Evolutionary conservation across 257 asterid species (phyloP), one percentile per base, ranked within the genome.

Genomic region (Nyctanthes arbortristis): DNA sequence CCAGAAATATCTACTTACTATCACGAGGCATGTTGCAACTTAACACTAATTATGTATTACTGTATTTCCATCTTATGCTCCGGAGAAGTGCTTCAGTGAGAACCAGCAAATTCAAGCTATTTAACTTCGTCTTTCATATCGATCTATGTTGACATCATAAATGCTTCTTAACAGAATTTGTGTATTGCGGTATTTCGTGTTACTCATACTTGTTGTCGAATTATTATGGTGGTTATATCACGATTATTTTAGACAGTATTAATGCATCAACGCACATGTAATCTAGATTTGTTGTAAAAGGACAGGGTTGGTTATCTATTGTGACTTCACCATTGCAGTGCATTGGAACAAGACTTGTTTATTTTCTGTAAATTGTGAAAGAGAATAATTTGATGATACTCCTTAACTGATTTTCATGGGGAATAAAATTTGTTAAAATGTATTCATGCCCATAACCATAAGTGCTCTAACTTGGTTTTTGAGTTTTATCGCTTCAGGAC

Each of bases 191-290:
- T n/a, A n/a, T n/a, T n/a, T n/a, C n/a, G n/a, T n/a, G n/a, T n/a
- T n/a, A n/a, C n/a, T n/a, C n/a, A n/a, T n/a, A n/a, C n/a, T n/a
- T n/a, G n/a, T n/a, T 4, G 7, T 49, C 57, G 20, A 22, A n/a
- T n/a, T n/a, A n/a, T n/a, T 18, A 20, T 20, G 7, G 27, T 20
- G 57, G 57, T 14, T 40, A 43, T 43, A 43, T 14, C 25, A 49
- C 9, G 58, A 20, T 7, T 49, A 49, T 49, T 7, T 8, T 49
- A 29, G 58, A 49, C 58, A 49, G 11, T 20, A 20, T 8, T 49
- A 49, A 20, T 49, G 57, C 57, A 49, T n/a, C 57, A 22, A 49
- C 58, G 39, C 39, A 49, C 58, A 20, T n/a, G n/a, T n/a, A n/a
- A n/a, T n/a, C n/a, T n/a, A n/a, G n/a, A n/a, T n/a, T n/a, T n/a